Conservation (phyloP, 2,329 filamentous ascomycete genomes). For the Neoscytalidium dimidiatum region DNA sequence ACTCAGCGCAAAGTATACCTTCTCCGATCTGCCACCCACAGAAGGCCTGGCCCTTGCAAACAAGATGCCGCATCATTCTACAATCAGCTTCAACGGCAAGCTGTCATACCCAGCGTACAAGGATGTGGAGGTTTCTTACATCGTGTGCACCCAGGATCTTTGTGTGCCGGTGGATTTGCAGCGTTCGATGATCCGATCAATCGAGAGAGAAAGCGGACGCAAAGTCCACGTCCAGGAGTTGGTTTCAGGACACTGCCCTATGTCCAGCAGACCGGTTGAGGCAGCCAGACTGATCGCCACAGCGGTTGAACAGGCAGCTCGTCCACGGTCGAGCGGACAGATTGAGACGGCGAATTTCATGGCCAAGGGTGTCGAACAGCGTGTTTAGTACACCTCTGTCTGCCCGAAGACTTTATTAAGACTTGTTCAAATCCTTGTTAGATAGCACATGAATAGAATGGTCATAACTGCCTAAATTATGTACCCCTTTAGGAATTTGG, state of each 20-base stretch:
- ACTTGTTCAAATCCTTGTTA: too few relatives aligned
- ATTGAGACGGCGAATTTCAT: too few relatives aligned
- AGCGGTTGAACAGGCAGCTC: background rate
- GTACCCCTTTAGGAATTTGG: too few relatives aligned
- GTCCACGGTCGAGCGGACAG: too few relatives aligned
- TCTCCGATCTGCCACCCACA: slow-evolving; percentile 25
- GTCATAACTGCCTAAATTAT: too few relatives aligned
- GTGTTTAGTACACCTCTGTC: too few relatives aligned
- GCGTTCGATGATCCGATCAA: slow-evolving; percentile 34
- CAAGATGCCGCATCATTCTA: slow-evolving; percentile 35
- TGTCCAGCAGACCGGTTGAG: slow-evolving; percentile 28
- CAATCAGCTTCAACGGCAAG: slow-evolving; percentile 34
- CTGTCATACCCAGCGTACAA: slow-evolving; percentile 45
- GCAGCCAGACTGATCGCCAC: slow-evolving; percentile 29
- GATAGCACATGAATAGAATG: too few relatives aligned
- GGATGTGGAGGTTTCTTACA: slow-evolving; percentile 43
- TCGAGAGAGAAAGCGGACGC: slow-evolving; percentile 38
- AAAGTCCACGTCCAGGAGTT: slow-evolving; percentile 43
- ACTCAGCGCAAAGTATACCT: slow-evolving; percentile 22
- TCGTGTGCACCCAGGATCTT: slow-evolving; percentile 41
- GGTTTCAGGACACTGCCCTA: slow-evolving; percentile 39
- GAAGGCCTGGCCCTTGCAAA: slow-evolving; percentile 23
- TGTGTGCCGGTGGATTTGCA: slow-evolving; percentile 35
- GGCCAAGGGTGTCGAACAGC: too few relatives aligned
- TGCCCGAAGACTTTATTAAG: too few relatives aligned